phyloP scores from a whole-genome alignment of 2,329 filamentous ascomycete genomes.

The Torrubiellomyces zombiae region DNA sequence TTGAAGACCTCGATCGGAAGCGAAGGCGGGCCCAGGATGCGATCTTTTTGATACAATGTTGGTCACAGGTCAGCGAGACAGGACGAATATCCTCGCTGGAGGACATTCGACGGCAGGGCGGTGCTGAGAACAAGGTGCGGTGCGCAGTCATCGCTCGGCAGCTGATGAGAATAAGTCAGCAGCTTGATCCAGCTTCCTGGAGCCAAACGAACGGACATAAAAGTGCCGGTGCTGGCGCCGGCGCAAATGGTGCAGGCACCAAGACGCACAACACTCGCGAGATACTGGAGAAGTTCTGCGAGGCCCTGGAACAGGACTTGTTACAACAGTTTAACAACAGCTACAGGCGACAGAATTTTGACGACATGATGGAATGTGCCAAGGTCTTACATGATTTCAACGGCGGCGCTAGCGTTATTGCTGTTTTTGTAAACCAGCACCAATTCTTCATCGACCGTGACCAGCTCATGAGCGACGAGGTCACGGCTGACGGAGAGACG shows the following conservation, averaged over 20 bases:
- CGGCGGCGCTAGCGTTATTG: constrained; percentile 86
- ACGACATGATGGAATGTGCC: constrained; percentile 95
- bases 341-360: constrained; percentile 86
- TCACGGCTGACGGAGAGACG: constrained; percentile 54
- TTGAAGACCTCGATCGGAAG: constrained; percentile 91
- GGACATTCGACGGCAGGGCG: constrained; percentile 70
- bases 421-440: constrained; percentile 94
- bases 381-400: constrained; percentile 92
- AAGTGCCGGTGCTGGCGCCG: constrained; percentile 34
- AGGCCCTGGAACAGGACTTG: constrained; percentile 87
- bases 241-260: constrained; percentile 16
- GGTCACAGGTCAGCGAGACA: constrained; percentile 84
- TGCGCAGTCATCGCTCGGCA: constrained; percentile 90
- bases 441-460: constrained; percentile 97
- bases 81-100: constrained; percentile 78
- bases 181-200: constrained; percentile 68
- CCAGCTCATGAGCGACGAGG: constrained; percentile 77
- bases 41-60: constrained; percentile 89
- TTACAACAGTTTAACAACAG: constrained; percentile 95
- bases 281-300: constrained; percentile 90
- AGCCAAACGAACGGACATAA: constrained; percentile 39
- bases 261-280: constrained; percentile 58
- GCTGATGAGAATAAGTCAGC: constrained; percentile 82
- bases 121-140: constrained; percentile 80
- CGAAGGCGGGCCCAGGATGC: constrained; percentile 79